A percentile compares a stretch with the other conserved stretches of the same genome.
Conservation (phyloP, 257 asterid species). For the Petrea volubilis region DNA sequence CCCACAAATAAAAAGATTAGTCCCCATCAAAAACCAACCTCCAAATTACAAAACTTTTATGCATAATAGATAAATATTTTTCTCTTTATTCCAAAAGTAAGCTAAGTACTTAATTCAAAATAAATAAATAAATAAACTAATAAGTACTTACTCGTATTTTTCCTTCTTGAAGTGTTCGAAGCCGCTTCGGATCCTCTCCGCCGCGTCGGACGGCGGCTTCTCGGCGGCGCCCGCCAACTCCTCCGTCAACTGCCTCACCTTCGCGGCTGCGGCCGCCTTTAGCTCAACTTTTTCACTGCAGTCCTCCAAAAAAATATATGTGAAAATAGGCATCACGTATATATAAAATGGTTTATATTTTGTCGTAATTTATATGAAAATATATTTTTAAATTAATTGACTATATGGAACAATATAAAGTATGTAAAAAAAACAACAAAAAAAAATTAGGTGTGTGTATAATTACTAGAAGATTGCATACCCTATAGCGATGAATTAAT, state of each 20-base stretch:
- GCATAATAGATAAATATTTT: background rate
- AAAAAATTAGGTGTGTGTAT: too few relatives aligned
- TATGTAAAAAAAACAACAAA: too few relatives aligned
- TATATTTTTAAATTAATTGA: too few relatives aligned
- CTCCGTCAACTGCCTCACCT: slow-evolving; percentile 64
- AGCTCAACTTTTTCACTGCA: slow-evolving; percentile 66
- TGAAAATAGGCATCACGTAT: too few relatives aligned
- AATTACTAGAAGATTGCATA: too few relatives aligned
- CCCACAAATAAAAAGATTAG: background rate
- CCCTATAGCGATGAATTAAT: too few relatives aligned
- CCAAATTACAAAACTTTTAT: slow-evolving; percentile 6
- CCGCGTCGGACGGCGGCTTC: slow-evolving; percentile 40
- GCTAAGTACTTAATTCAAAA: slow-evolving; percentile 17
- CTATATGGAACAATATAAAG: too few relatives aligned
- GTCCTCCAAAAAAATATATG: background rate
- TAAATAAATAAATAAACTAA: too few relatives aligned
- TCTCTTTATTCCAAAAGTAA: too few relatives aligned
- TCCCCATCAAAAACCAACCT: background rate
- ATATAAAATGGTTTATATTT: too few relatives aligned
- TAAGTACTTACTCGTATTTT: slow-evolving; percentile 34
- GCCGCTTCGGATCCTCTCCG: slow-evolving; percentile 67
- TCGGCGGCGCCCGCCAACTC: slow-evolving; percentile 45
- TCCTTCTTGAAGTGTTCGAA: slow-evolving; percentile 48
- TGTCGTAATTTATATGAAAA: too few relatives aligned
- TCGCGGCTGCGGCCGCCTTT: slow-evolving; percentile 69